Conservation (phyloP, 306 rosid genomes). For the Begonia loranthoides region DNA sequence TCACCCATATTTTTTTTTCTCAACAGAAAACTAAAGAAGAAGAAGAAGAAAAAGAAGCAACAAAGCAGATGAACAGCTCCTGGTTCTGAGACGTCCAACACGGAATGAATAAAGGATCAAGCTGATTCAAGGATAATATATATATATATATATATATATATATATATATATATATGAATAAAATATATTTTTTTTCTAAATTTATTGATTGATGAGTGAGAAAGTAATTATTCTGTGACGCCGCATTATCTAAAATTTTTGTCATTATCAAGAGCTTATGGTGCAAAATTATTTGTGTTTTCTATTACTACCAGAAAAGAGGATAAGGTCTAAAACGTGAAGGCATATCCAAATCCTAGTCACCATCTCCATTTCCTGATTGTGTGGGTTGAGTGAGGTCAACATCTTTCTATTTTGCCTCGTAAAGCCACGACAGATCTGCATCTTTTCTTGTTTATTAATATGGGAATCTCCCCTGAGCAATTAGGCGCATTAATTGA, state of each 20-base stretch:
- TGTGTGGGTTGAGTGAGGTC: conserved; percentile 24
- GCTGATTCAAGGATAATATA: neutral
- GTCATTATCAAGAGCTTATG: conserved; percentile 32
- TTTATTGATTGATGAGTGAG: neutral
- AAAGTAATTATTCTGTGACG: too few relatives aligned
- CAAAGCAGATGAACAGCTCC: neutral
- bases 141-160: conserved; percentile 4
- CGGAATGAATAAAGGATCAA: too few relatives aligned
- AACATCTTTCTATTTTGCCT: conserved; percentile 46
- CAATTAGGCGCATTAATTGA: too few relatives aligned
- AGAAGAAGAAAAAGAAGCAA: conserved; percentile 4
- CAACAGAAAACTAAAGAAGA: neutral
- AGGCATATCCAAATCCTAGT: conserved; percentile 48
- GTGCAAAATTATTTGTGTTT: conserved; percentile 31
- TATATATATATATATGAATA: too few relatives aligned
- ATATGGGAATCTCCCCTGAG: neutral
- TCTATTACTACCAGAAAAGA: conserved; percentile 19
- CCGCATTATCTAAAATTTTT: conserved; percentile 5
- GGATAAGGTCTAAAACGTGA: conserved; percentile 61
- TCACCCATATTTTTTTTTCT: conserved; percentile 7
- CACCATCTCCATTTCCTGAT: conserved; percentile 15
- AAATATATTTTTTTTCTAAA: neutral
- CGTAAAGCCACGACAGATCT: conserved; percentile 51
- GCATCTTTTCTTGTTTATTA: conserved; percentile 23
- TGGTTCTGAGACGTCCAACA: too few relatives aligned